Evolutionary conservation across 2,329 filamentous ascomycete species (phyloP).

Genomic region (Stagonosporopsis rhizophila): DNA sequence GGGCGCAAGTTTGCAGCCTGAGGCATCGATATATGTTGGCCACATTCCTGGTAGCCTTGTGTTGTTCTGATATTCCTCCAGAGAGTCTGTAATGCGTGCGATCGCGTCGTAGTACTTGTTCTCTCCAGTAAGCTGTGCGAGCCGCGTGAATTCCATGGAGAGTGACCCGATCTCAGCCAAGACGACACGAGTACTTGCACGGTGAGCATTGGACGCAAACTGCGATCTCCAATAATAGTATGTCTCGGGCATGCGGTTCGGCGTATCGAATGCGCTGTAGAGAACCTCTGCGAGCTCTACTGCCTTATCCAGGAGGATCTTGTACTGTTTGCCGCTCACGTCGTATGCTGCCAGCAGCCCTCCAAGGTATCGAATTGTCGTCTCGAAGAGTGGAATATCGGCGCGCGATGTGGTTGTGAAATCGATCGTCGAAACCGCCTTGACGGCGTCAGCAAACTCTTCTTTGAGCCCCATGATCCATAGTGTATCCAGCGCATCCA

Average conservation of each 20-base stretch:
- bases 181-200: constrained; percentile 51
- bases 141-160: constrained; percentile 57
- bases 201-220: constrained; percentile 48
- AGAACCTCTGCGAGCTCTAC: constrained; percentile 69
- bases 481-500: constrained; percentile 76
- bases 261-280: constrained; percentile 72
- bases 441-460: constrained; percentile 70
- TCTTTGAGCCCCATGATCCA: constrained; percentile 74
- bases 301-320: constrained; percentile 66
- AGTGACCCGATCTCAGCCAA: constrained; percentile 58
- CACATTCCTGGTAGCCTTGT: constrained; percentile 58
- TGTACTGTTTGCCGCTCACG: constrained; percentile 62
- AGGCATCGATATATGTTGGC: constrained; percentile 55
- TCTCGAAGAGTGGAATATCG: constrained; percentile 73
- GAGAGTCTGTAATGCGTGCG: constrained; percentile 53
- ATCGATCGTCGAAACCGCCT: constrained; percentile 65
- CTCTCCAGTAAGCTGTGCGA: constrained; percentile 57
- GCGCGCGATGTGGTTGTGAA: constrained; percentile 61
- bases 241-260: constrained; percentile 69
- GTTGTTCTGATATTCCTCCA: constrained; percentile 54
- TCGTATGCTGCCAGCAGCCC: constrained; percentile 75
- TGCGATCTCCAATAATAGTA: constrained; percentile 63
- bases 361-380: constrained; percentile 74
- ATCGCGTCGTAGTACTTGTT: constrained; percentile 58
- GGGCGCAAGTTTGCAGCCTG: constrained; percentile 43